Evolutionary conservation across 441 rosid species (phyloP).

Genomic region (Francoa sonchifolia): DNA sequence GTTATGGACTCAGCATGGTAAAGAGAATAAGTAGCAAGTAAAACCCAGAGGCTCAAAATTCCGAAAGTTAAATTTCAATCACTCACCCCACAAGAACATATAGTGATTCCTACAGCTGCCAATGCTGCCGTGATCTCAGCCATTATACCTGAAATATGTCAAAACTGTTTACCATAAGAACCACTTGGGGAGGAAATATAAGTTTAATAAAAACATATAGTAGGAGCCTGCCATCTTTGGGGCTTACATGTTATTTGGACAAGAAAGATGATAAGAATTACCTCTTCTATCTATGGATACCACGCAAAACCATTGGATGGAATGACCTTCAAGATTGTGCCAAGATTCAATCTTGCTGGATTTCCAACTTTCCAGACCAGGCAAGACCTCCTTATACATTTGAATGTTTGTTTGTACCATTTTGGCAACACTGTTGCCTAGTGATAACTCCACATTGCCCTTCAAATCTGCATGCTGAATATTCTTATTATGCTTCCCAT

Average conservation of each 20-base stretch:
- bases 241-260: neutral
- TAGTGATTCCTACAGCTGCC: constrained; percentile 49
- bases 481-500: constrained; percentile 72
- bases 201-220: neutral
- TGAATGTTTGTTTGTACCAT: constrained; percentile 57
- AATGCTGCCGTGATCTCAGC: constrained; percentile 76
- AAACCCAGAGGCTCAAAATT: neutral
- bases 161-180: constrained; percentile 4
- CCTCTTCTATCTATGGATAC: constrained; percentile 85
- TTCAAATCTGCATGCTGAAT: constrained; percentile 33
- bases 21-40: constrained; percentile 1
- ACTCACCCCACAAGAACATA: constrained; percentile 92
- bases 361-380: constrained; percentile 82
- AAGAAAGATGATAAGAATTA: constrained; percentile 16
- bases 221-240: neutral
- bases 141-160: constrained; percentile 53
- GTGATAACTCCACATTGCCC: constrained; percentile 28
- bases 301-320: constrained; percentile 78
- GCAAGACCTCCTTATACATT: constrained; percentile 65
- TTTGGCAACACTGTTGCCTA: constrained; percentile 56
- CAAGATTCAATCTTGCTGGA: constrained; percentile 74
- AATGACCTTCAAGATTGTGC: constrained; percentile 88
- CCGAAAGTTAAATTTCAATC: constrained; percentile 8
- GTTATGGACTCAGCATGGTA: neutral
- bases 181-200: neutral